Evolutionary conservation across 2,329 filamentous ascomycete species (phyloP).

Genomic region (Acrocalymma vagum): DNA sequence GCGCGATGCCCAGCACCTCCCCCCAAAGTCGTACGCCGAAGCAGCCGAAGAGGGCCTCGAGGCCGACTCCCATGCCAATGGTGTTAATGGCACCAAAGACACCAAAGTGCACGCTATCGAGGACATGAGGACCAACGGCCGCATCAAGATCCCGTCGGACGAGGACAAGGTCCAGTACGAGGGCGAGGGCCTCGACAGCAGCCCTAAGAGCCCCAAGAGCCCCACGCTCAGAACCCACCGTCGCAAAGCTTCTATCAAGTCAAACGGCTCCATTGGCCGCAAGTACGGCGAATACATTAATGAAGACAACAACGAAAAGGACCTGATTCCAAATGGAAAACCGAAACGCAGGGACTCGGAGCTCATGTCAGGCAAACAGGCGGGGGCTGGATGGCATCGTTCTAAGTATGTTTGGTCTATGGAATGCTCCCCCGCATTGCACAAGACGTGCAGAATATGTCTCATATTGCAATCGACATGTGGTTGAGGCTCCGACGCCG

Average conservation of each 20-base stretch:
- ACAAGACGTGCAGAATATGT: too few species aligned
- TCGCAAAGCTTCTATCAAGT: conserved; percentile 39
- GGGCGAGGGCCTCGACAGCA: conserved; percentile 41
- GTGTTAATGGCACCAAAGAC: conserved; percentile 22
- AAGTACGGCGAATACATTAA: conserved; percentile 35
- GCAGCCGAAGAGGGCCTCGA: conserved; percentile 47
- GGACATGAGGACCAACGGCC: conserved; percentile 14
- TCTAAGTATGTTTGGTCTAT: conserved; percentile 49
- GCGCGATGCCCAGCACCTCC: conserved; percentile 47
- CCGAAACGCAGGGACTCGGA: conserved; percentile 46
- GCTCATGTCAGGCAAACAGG: conserved; percentile 61
- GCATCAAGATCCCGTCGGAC: too few species aligned
- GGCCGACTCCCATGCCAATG: conserved; percentile 31
- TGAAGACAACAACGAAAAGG: not conserved
- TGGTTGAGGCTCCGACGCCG: too few species aligned
- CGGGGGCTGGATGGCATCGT: conserved; percentile 62
- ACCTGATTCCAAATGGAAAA: conserved; percentile 8
- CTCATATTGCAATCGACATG: too few species aligned
- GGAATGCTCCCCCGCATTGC: too few species aligned
- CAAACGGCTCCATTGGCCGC: conserved; percentile 37
- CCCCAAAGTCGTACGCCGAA: conserved; percentile 55
- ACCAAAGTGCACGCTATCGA: conserved; percentile 5
- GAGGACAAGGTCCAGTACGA: conserved; percentile 32
- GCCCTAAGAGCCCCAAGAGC: conserved; percentile 45
- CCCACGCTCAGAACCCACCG: conserved; percentile 37